Evolutionary conservation across 2,329 filamentous ascomycete species (phyloP).

Genomic region (Cercospora berteroae): DNA sequence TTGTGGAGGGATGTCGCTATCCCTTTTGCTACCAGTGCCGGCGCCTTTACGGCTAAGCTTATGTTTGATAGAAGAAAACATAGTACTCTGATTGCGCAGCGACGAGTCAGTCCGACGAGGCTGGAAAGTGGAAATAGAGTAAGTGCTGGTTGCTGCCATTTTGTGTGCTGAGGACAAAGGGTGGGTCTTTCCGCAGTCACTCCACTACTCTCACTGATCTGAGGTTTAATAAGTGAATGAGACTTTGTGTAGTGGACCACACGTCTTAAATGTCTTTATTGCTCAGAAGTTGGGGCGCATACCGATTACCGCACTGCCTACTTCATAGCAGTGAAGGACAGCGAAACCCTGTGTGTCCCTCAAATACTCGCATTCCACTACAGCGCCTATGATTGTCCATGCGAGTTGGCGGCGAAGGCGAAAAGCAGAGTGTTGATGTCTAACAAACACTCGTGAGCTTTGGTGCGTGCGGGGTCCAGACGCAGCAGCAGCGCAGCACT

Average conservation of each 20-base stretch:
- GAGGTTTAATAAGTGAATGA: not conserved
- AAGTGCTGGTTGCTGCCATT: conserved; percentile 9
- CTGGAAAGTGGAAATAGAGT: conserved; percentile 12
- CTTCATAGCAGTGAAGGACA: not conserved
- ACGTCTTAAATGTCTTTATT: not conserved
- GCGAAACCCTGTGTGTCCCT: not conserved
- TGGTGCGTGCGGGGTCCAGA: not conserved
- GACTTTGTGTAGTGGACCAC: not conserved
- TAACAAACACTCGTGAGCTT: not conserved
- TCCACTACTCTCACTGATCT: not conserved
- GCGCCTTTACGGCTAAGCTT: conserved; percentile 23
- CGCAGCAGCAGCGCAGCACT: not conserved
- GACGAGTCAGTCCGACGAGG: conserved; percentile 23
- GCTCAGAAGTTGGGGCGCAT: not conserved
- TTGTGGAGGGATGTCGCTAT: conserved; percentile 24
- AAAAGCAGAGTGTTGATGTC: not conserved
- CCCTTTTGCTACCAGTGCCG: conserved; percentile 16
- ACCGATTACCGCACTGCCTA: not conserved
- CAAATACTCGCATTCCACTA: not conserved
- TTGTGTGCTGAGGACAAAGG: not conserved
- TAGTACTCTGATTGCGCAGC: conserved; percentile 17
- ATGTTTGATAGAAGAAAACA: conserved; percentile 27
- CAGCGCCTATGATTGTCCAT: not conserved
- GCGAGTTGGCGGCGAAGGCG: not conserved
- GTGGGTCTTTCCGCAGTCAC: not conserved